Evolutionary conservation across 169 alveolate species (phyloP).

Genomic region (Plasmodium gallinaceum): DNA sequence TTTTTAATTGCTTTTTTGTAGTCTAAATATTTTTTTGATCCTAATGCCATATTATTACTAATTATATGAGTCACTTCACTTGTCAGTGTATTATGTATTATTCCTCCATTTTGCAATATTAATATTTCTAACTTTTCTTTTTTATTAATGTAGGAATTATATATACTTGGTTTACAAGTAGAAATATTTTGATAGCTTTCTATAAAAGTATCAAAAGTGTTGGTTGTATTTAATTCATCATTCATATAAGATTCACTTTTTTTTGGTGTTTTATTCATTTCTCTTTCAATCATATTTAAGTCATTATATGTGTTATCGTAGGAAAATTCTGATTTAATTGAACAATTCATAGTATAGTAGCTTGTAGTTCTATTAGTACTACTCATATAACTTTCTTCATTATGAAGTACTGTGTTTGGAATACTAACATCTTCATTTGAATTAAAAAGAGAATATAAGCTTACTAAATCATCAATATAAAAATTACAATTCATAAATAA

Average conservation of each 20-base stretch:
- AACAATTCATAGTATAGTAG: background rate
- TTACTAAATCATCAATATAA: constrained; percentile 73
- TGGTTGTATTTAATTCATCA: background rate
- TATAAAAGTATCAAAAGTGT: constrained; percentile 29
- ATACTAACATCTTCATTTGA: constrained; percentile 7
- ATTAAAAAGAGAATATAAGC: constrained; percentile 28
- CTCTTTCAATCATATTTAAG: background rate
- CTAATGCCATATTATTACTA: constrained; percentile 75
- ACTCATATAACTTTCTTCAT: background rate
- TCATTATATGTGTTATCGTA: background rate
- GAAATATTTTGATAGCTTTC: background rate
- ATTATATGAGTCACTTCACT: constrained; percentile 62
- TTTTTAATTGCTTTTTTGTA: constrained; percentile 48
- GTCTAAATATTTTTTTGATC: constrained; percentile 60
- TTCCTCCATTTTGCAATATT: constrained; percentile 69
- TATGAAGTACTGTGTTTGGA: background rate
- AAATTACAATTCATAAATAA: constrained; percentile 56
- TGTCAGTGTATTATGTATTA: constrained; percentile 58
- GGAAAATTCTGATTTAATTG: background rate
- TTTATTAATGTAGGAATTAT: constrained; percentile 52
- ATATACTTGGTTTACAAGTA: constrained; percentile 10
- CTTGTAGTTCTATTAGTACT: background rate
- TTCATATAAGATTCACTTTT: background rate
- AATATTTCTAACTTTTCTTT: constrained; percentile 68
- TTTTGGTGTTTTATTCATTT: constrained; percentile 30